Conservation (phyloP, 768 basidiomycete species). For the Boletus vinaceobasis region DNA sequence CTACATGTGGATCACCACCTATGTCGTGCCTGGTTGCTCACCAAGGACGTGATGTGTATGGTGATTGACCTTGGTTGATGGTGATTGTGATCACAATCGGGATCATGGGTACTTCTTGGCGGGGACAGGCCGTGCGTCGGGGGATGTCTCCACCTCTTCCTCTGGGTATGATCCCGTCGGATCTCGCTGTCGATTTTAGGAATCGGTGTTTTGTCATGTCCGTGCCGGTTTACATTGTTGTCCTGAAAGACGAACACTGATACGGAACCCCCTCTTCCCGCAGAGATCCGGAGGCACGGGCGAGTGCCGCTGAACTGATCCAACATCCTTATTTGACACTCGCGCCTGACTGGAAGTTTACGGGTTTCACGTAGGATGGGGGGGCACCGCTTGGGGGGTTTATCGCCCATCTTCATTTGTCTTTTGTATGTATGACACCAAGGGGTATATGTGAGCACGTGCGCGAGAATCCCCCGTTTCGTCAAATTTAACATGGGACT, state of each 20-base stretch:
- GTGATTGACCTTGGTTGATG: background rate
- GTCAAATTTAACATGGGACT: too few species aligned
- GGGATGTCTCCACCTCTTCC: slow-evolving; percentile 82
- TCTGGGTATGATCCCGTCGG: slow-evolving; percentile 64
- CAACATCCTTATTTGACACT: slow-evolving; percentile 71
- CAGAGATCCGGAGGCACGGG: slow-evolving; percentile 78
- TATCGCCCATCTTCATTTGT: too few species aligned
- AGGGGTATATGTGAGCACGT: too few species aligned
- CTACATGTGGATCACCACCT: slow-evolving; percentile 7
- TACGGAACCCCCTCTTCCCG: background rate
- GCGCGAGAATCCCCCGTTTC: too few species aligned
- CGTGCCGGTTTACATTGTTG: background rate
- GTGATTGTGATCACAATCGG: background rate
- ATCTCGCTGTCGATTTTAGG: slow-evolving; percentile 78
- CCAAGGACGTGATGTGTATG: background rate
- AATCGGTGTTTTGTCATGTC: slow-evolving; percentile 81
- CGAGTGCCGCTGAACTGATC: slow-evolving; percentile 70
- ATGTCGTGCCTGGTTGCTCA: background rate
- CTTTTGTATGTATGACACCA: too few species aligned
- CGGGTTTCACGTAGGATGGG: slow-evolving; percentile 28
- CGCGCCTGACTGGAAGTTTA: slow-evolving; percentile 67
- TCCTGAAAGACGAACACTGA: background rate
- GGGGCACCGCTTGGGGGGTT: too few species aligned
- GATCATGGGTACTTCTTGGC: background rate
- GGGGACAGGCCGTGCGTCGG: slow-evolving; percentile 59